Conservation (phyloP, 768 basidiomycete genomes). For the Cystobasidium ongulense region DNA sequence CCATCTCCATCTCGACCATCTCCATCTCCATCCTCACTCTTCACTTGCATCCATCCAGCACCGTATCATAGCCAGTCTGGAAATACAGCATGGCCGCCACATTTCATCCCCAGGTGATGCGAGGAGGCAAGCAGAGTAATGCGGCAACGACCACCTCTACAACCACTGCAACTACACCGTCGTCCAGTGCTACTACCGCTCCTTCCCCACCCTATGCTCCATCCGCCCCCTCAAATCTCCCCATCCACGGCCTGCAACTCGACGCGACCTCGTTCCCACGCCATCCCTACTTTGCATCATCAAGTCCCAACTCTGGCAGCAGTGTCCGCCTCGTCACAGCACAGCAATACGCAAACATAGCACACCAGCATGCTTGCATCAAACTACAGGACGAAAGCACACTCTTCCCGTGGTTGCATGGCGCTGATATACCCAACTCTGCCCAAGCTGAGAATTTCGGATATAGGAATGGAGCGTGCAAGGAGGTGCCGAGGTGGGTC, state of each 20-base stretch:
- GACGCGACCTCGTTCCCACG: slow-evolving; percentile 7
- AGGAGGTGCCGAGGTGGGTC: not conserved
- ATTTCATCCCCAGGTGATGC: slow-evolving; percentile 12
- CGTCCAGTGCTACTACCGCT: not conserved
- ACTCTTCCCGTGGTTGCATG: slow-evolving; percentile 82
- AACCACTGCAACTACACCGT: not conserved
- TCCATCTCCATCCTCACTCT: no score
- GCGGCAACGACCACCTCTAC: not conserved
- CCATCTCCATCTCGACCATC: no score
- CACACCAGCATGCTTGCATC: slow-evolving; percentile 56
- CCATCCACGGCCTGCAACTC: not conserved
- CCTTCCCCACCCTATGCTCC: not conserved
- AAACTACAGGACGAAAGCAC: slow-evolving; percentile 66
- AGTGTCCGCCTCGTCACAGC: slow-evolving; percentile 48
- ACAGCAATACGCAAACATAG: slow-evolving; percentile 55
- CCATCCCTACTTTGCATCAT: not conserved
- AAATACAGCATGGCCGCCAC: slow-evolving; percentile 4
- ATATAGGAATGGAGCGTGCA: slow-evolving; percentile 25
- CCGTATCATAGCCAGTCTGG: not conserved
- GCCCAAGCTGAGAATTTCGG: slow-evolving; percentile 75
- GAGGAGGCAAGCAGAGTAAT: not conserved
- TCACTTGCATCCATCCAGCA: not conserved
- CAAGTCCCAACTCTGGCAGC: not conserved
- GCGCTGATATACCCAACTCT: slow-evolving; percentile 69
- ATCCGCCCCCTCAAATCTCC: not conserved